A percentile compares a stretch with the other conserved stretches of the same genome.
phyloP scores from a whole-genome alignment of 768 basidiomycete species.

The Tulasnella calospora region DNA sequence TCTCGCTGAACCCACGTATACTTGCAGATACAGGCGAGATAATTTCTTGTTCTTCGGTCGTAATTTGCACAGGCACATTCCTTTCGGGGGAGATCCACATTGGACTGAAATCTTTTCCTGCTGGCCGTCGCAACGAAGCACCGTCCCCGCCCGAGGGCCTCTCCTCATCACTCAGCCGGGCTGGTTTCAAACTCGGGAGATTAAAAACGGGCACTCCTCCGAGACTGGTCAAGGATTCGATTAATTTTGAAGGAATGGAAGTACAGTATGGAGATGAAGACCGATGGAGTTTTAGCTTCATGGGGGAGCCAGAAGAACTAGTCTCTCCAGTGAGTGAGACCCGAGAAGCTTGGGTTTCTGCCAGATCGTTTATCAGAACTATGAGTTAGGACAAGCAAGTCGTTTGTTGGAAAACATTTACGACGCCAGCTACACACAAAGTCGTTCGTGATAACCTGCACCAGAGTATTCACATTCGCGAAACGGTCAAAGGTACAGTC shows the following conservation, averaged over 20 bases:
- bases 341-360: neutral
- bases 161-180: conserved; percentile 64
- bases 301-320: conserved; percentile 53
- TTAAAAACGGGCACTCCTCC: conserved; percentile 82
- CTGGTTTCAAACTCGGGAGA: conserved; percentile 77
- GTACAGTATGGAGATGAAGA: conserved; percentile 61
- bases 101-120: conserved; percentile 50
- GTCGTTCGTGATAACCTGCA: conserved; percentile 73
- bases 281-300: conserved; percentile 71
- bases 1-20: neutral
- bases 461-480: conserved; percentile 77
- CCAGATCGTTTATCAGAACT: neutral
- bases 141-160: conserved; percentile 59
- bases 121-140: conserved; percentile 68
- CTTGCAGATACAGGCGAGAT: conserved; percentile 65
- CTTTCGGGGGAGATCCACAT: conserved; percentile 89
- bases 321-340: neutral
- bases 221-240: conserved; percentile 61
- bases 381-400: conserved; percentile 64
- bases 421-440: conserved; percentile 66
- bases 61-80: conserved; percentile 89
- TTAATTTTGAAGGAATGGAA: conserved; percentile 59
- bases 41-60: conserved; percentile 72
- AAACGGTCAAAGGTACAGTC: conserved; percentile 70
- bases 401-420: conserved; percentile 64